Percentiles rank a stretch among this genome's conserved stretches.
phyloP scores from a whole-genome alignment of 148 eudicot species.

The Pharnaceum exiguum region DNA sequence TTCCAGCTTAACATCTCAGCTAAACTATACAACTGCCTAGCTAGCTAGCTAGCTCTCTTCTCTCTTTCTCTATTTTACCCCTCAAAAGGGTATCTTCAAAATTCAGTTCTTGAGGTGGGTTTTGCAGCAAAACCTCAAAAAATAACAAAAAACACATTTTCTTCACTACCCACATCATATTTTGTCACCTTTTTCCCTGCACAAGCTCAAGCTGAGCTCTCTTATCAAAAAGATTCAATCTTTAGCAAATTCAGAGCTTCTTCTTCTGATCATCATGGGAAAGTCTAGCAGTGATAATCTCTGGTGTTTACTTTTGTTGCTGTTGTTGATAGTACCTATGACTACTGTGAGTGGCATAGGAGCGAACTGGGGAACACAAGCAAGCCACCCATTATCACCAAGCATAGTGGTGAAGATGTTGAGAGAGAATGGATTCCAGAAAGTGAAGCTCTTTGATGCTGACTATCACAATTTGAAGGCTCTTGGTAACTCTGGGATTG shows the following conservation, averaged over 20 bases:
- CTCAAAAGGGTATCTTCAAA: conserved; percentile 12
- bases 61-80: background rate
- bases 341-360: conserved; percentile 52
- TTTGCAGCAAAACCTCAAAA: conserved; percentile 4
- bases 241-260: background rate
- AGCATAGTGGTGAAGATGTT: conserved; percentile 65
- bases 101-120: conserved; percentile 3
- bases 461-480: conserved; percentile 68
- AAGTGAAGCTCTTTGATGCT: conserved; percentile 90
- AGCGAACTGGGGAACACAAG: conserved; percentile 82
- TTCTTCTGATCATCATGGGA: too few species aligned
- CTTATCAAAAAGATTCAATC: too few species aligned
- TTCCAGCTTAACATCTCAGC: too few species aligned
- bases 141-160: background rate
- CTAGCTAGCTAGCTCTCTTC: conserved; percentile 2
- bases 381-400: conserved; percentile 67
- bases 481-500: conserved; percentile 59
- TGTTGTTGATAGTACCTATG: conserved; percentile 12
- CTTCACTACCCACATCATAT: background rate
- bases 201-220: background rate
- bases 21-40: too few species aligned
- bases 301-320: too few species aligned
- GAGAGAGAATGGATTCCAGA: conserved; percentile 71
- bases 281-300: too few species aligned
- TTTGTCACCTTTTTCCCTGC: background rate